Evolutionary conservation across 2,329 filamentous ascomycete genomes (phyloP), one percentile per base, ranked within the genome.

Genomic region (Pseudogymnoascus sp.): DNA sequence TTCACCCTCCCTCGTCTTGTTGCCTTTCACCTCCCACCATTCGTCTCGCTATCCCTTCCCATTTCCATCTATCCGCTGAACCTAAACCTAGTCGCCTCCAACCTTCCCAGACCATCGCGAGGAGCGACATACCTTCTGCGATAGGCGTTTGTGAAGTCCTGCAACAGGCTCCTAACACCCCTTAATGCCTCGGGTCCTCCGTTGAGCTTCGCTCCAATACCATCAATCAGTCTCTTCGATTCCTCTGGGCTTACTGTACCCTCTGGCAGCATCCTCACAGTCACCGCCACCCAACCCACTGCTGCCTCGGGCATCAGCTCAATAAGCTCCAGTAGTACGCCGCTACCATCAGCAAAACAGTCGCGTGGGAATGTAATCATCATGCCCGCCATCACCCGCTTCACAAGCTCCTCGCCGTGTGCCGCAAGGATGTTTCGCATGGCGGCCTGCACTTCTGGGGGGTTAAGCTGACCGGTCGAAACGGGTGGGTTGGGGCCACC

Each of bases 301-400:
- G 92, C 91, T 72, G 95, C 84, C 62, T 85, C 80, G 0, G 95
- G 95, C 72, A 96, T 80, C 42, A 97, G 79, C 74, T 96, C 89
- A 73, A 99, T 96, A 67, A 97, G 81, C 3, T 89, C 88, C 65
- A 99, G 85, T 61, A 99, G 78, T n/a, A 96, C 91, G 4, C 92
- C 93, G 59, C 91, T 96, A 14, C 92, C 93, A 73, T 99, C 95
- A 0, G 93, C 88, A 72, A 97, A 96, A 77, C 93, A 97, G 75
- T 97, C 95, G 46, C 90, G 86, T 0, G 95, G 96, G 78, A 99
- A 99, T 0, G 89, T 96, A 74, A 97, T 97, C 93, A 99, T 97
- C 93, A 99, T 96, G 65, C 95, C 95, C 1, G 93, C 95, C 78
- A 99, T 82, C 64, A 96, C 88, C 67, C 93, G 89, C 76, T 96